These are phyloP conservation scores for Conringia planisiliqua DNA, from an alignment of 345 rosid genomes.

Conservation along the genomic window DNA sequence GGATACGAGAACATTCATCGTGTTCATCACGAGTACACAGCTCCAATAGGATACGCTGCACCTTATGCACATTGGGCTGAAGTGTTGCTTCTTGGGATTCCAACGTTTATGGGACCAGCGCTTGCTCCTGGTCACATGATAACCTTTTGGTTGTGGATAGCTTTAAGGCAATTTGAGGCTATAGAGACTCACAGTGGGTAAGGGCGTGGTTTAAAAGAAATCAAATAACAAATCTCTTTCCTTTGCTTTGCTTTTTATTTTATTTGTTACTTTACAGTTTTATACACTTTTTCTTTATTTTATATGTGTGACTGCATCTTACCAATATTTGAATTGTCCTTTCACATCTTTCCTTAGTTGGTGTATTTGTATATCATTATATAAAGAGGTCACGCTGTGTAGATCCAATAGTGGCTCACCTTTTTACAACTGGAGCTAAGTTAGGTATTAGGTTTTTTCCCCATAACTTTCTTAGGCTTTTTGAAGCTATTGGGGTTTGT, in stretches of 20 bases:
- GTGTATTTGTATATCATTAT: background rate
- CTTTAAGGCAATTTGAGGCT: constrained; percentile 84
- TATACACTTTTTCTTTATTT: constrained; percentile 8
- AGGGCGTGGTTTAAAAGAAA: constrained; percentile 17
- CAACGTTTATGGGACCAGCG: constrained; percentile 92
- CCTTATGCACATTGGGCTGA: constrained; percentile 98
- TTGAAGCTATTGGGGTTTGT: constrained; percentile 6
- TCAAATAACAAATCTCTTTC: background rate
- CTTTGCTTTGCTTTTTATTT: background rate
- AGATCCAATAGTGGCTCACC: constrained; percentile 32
- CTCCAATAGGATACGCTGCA: constrained; percentile 84
- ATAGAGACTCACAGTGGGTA: constrained; percentile 98
- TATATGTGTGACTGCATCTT: constrained; percentile 38
- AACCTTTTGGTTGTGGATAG: constrained; percentile 93
- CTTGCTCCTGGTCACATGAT: constrained; percentile 93
- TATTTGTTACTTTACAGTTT: constrained; percentile 4
- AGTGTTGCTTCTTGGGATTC: constrained; percentile 80
- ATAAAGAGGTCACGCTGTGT: constrained; percentile 29
- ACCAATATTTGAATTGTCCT: constrained; percentile 31
- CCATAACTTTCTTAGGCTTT: constrained; percentile 7
- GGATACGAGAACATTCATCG: constrained; percentile 86
- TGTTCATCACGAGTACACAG: constrained; percentile 83
- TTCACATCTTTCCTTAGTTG: constrained; percentile 10
- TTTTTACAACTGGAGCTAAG: constrained; percentile 30
- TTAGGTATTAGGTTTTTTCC: constrained; percentile 12